Evolutionary conservation across 169 alveolate species (phyloP).

Genomic region (Babesia gibsoni): DNA sequence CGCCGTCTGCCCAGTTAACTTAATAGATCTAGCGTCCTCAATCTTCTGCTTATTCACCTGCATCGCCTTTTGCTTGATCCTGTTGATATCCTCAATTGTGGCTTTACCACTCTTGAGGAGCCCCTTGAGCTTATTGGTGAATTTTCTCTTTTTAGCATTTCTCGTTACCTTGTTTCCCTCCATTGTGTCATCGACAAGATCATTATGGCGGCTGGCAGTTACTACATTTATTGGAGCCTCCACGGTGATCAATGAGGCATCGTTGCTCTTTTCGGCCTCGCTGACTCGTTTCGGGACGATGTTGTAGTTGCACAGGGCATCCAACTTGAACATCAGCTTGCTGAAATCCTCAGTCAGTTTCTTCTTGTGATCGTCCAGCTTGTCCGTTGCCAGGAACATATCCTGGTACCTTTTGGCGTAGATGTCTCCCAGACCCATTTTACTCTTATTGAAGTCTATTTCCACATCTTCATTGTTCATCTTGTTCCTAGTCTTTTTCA

Average conservation of each 20-base stretch:
- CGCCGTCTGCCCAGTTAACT: conserved; percentile 46
- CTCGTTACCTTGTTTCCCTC: conserved; percentile 28
- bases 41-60: conserved; percentile 32
- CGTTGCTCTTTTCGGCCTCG: conserved; percentile 29
- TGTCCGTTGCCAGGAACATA: conserved; percentile 61
- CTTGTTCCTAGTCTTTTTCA: conserved; percentile 19
- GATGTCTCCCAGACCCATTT: conserved; percentile 74
- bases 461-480: conserved; percentile 56
- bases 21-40: conserved; percentile 30
- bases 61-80: conserved; percentile 25
- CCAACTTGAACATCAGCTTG: conserved; percentile 71
- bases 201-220: conserved; percentile 22
- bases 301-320: conserved; percentile 70
- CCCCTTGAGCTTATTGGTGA: conserved; percentile 49
- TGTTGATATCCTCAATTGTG: conserved; percentile 40
- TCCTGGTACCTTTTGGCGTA: conserved; percentile 74
- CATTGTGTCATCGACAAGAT: conserved; percentile 3
- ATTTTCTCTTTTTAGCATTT: conserved; percentile 56
- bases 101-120: conserved; percentile 56
- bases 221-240: conserved; percentile 60
- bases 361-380: conserved; percentile 61
- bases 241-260: conserved; percentile 41
- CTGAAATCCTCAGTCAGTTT: conserved; percentile 69
- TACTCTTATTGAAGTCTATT: conserved; percentile 70
- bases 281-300: conserved; percentile 68